Conservation (phyloP, 2,329 filamentous ascomycete genomes). For the Zopfia rhizophila region DNA sequence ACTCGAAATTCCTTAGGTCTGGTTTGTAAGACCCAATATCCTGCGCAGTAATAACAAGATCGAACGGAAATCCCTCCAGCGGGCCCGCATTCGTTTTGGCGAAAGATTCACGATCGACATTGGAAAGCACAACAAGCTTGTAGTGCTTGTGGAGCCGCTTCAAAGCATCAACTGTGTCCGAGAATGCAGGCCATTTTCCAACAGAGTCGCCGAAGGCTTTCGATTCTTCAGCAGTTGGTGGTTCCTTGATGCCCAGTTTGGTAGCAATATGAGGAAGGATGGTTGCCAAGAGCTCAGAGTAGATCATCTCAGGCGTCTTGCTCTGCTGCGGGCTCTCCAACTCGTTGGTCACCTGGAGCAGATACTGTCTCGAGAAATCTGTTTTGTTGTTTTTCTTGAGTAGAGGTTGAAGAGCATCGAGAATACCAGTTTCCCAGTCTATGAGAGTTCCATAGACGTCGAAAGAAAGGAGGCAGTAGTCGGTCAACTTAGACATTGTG, state of each 20-base stretch:
- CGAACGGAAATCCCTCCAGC: conserved; percentile 67
- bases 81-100: conserved; percentile 58
- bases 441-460: conserved; percentile 84
- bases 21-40: conserved; percentile 80
- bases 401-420: conserved; percentile 63
- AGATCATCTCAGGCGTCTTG: conserved; percentile 66
- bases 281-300: conserved; percentile 68
- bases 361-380: conserved; percentile 34
- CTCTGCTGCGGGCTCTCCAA: conserved; percentile 63
- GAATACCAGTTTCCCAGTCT: conserved; percentile 78
- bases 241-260: conserved; percentile 51
- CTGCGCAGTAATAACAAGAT: conserved; percentile 75
- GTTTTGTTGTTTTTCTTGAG: conserved; percentile 49
- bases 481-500: conserved; percentile 46
- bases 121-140: conserved; percentile 70
- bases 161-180: conserved; percentile 67
- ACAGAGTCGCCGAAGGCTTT: conserved; percentile 64
- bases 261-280: conserved; percentile 61
- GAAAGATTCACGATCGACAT: conserved; percentile 67
- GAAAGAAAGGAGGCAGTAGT: conserved; percentile 71
- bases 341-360: conserved; percentile 56
- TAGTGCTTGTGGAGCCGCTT: conserved; percentile 60
- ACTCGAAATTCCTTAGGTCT: conserved; percentile 70
- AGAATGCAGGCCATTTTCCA: conserved; percentile 66
- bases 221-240: conserved; percentile 53